phyloP scores from a whole-genome alignment of 805 yeast genomes.

The Zygosaccharomyces pseudorouxii region DNA sequence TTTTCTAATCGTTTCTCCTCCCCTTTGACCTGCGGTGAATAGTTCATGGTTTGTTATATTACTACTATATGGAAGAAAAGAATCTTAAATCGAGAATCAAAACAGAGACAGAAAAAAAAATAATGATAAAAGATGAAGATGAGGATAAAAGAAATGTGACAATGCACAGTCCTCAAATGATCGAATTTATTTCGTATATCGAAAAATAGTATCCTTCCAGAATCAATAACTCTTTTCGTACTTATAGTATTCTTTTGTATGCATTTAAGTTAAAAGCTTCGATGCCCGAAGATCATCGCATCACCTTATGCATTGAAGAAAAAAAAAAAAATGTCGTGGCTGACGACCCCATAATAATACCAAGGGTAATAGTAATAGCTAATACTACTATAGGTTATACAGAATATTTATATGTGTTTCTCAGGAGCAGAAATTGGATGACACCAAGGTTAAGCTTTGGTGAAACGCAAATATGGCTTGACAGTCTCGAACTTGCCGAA shows the following conservation, averaged over 20 bases:
- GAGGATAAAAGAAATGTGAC: not conserved
- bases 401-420: not conserved
- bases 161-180: conserved; percentile 3
- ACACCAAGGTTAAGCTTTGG: conserved; percentile 36
- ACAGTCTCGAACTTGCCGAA: conserved; percentile 82
- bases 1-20: conserved; percentile 6
- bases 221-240: not conserved
- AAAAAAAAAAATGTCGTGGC: conserved; percentile 1
- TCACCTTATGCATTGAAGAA: not conserved
- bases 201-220: not conserved
- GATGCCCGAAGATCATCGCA: conserved; percentile 1
- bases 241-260: not conserved
- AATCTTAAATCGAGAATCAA: not conserved
- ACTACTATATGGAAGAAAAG: not conserved
- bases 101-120: not conserved
- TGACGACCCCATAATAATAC: not conserved
- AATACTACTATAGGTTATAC: not conserved
- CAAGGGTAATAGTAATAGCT: not conserved
- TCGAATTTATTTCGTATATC: not conserved
- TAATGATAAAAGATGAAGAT: not conserved
- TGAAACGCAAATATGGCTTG: conserved; percentile 85
- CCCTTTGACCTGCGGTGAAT: conserved; percentile 8
- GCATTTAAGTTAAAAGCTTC: not conserved
- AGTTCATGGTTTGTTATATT: conserved; percentile 3
- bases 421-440: not conserved